phyloP scores from a whole-genome alignment of 2,329 filamentous ascomycete genomes.

The Bimuria novae-zelandiae region DNA sequence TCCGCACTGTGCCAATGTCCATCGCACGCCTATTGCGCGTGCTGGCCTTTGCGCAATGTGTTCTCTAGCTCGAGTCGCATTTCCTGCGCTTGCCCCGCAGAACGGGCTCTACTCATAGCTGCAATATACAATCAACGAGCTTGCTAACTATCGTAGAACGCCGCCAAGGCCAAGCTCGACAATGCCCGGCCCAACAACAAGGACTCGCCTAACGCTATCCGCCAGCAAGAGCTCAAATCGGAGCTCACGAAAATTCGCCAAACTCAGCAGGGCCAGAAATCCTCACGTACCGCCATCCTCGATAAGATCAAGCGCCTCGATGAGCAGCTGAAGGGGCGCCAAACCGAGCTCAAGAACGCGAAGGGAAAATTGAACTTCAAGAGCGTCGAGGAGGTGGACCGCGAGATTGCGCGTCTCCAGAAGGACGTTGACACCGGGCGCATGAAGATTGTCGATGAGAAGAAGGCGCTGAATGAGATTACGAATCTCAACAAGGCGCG shows the following conservation, averaged over 20 bases:
- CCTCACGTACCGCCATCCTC: constrained; percentile 73
- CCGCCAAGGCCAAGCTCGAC: constrained; percentile 86
- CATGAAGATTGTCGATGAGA: constrained; percentile 97
- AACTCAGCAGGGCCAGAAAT: constrained; percentile 88
- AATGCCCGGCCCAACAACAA: constrained; percentile 79
- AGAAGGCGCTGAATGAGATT: constrained; percentile 86
- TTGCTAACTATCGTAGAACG: constrained; percentile 63
- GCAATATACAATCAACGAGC: constrained; percentile 10
- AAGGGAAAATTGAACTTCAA: constrained; percentile 83
- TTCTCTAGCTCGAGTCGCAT: not conserved
- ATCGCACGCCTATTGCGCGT: not conserved
- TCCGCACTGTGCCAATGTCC: constrained; percentile 8
- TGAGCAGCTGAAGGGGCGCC: constrained; percentile 81
- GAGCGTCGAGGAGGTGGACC: constrained; percentile 84
- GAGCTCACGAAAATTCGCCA: constrained; percentile 83
- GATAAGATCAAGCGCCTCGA: constrained; percentile 94
- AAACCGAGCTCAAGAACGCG: constrained; percentile 84
- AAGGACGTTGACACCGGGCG: constrained; percentile 84
- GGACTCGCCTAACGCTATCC: constrained; percentile 79
- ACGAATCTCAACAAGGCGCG: constrained; percentile 82
- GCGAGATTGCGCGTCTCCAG: constrained; percentile 78
- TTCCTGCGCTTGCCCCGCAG: not conserved
- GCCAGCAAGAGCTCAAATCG: constrained; percentile 80
- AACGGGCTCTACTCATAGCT: not conserved
- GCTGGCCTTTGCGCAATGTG: not conserved